Base-by-base conservation (phyloP, 108 stramenopile genomes). In the Skeletonema tropicum region DNA sequence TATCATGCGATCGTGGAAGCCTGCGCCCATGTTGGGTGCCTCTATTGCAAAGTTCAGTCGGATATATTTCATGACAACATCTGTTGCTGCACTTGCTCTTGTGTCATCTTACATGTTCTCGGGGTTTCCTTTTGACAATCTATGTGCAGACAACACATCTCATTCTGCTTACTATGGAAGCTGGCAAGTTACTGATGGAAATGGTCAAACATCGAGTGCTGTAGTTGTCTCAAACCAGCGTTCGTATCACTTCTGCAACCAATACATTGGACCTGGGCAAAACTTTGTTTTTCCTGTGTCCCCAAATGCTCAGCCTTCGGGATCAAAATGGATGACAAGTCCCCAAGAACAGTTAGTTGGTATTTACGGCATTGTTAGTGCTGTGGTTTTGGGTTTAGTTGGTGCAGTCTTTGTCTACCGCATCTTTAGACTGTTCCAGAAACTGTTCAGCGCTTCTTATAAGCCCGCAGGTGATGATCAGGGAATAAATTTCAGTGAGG, bases 61-160 rank as follows among this genome's bases (percentile, higher is more conserved):
- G 57, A 65, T 63, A 26, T 92, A 92, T 75, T 93, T 95, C 57
- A 89, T 92, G 70, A 64, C 88, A 12, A 41, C 75, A 30, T 83
- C 94, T 14, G 70, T 92, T 62, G 78, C 71, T 26, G 84, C 83
- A 1, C 83, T 93, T 87, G 92, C 91, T 12, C 42, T 96, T 36
- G 38, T 85, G 21, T 92, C 90, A 4, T 82, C 91, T 1, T 96
- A 92, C 68, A 84, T 80, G 60, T 96, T 91, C 86, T 58, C 87
- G 0, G 92, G 90, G 3, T 96, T 94, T 67, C 90, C 93, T 15
- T 96, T 76, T 67, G 96, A 96, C 74, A 94, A 93, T 71, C 60
- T 96, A 12, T 96, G 96, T 64, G 60, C 65, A 9, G 83, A 85
- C n/a, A 57, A 81, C 49, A 67, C 69, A 41, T 80, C 77, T 3